Evolutionary conservation across 73 alveolate species (phyloP).

Genomic region (Loxodes magnus): DNA sequence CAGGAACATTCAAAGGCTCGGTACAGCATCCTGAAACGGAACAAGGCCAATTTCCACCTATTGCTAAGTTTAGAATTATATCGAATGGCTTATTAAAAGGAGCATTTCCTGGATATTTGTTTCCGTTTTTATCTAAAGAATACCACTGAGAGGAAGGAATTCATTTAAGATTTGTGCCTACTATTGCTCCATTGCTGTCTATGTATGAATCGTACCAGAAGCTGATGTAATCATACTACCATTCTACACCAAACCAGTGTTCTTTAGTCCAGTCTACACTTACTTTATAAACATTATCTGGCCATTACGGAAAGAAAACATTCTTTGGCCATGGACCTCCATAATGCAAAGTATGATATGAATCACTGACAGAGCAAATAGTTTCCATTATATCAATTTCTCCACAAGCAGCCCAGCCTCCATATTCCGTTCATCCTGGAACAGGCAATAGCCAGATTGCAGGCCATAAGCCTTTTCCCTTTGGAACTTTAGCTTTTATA

Average conservation of each 20-base stretch:
- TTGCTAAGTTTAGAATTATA: neutral
- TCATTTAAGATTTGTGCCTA: neutral
- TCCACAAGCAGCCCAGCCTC: slow-evolving; percentile 16
- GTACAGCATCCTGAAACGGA: slow-evolving; percentile 3
- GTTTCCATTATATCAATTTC: slow-evolving; percentile 15
- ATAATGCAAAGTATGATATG: slow-evolving; percentile 7
- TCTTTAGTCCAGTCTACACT: slow-evolving; percentile 4
- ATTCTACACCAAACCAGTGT: slow-evolving; percentile 7
- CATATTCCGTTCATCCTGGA: neutral
- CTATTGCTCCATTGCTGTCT: slow-evolving; percentile 5
- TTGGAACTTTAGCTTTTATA: slow-evolving; percentile 8
- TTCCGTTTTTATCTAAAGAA: neutral
- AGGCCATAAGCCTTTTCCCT: slow-evolving; percentile 16
- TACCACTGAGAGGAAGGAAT: slow-evolving; percentile 7
- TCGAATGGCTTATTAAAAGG: slow-evolving; percentile 2
- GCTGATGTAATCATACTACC: slow-evolving; percentile 1
- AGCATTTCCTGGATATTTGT: slow-evolving; percentile 6
- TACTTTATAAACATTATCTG: neutral
- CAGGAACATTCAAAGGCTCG: too few relatives aligned
- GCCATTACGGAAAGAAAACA: neutral
- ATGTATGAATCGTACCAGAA: slow-evolving; percentile 10
- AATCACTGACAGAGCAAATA: neutral
- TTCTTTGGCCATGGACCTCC: slow-evolving; percentile 12
- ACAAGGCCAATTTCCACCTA: slow-evolving; percentile 10
- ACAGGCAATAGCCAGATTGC: slow-evolving; percentile 5